These are phyloP conservation scores for Naegleria gruberi DNA, from an alignment of 208 protist genomes.

Conservation along the genomic window DNA sequence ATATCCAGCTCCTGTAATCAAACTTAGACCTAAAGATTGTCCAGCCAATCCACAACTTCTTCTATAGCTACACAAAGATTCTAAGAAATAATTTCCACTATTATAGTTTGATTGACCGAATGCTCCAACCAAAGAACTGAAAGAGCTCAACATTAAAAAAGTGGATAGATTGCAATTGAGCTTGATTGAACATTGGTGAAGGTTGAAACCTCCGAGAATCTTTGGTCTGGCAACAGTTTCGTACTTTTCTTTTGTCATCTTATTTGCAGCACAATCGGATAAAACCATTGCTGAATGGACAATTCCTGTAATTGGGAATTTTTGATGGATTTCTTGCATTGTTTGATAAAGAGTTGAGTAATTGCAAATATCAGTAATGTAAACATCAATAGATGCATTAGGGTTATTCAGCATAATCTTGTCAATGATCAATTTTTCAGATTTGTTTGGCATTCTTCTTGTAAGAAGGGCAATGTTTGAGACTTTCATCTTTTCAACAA, in stretches of 20 bases:
- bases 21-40: slow-evolving; percentile 36
- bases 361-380: not conserved
- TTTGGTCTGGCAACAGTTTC: slow-evolving; percentile 39
- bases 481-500: not conserved
- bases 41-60: slow-evolving; percentile 31
- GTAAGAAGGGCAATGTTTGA: not conserved
- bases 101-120: slow-evolving; percentile 40
- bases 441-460: not conserved
- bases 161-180: slow-evolving; percentile 23
- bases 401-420: not conserved
- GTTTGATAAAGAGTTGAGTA: not conserved
- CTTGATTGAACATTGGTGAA: not conserved
- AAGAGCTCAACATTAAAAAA: slow-evolving; percentile 39
- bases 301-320: slow-evolving; percentile 25
- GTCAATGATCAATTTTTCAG: not conserved
- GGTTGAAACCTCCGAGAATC: slow-evolving; percentile 34
- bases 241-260: slow-evolving; percentile 32
- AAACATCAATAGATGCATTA: not conserved
- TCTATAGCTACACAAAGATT: slow-evolving; percentile 30
- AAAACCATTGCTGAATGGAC: slow-evolving; percentile 41
- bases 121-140: slow-evolving; percentile 37
- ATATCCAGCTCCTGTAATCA: slow-evolving; percentile 35
- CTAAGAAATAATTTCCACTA: slow-evolving; percentile 40
- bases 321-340: not conserved
- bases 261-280: slow-evolving; percentile 29